Conservation (phyloP, 1,139 yeast genomes). For the Kodamaea sp. region DNA sequence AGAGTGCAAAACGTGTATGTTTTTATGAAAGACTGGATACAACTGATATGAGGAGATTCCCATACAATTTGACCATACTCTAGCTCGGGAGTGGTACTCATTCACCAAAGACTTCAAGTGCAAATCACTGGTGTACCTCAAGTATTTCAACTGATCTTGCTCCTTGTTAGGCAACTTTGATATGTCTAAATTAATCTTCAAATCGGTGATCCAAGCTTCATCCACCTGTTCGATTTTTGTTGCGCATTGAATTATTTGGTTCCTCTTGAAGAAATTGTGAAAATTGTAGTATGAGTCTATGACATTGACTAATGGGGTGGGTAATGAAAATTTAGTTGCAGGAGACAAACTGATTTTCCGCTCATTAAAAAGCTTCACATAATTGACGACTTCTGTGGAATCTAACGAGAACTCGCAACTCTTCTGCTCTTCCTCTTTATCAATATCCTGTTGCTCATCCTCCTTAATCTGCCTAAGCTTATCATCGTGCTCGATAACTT, state of each 20-base stretch:
- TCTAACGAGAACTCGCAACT: slow-evolving; percentile 25
- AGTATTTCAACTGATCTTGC: slow-evolving; percentile 38
- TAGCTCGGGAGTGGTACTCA: slow-evolving; percentile 35
- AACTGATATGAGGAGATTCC: slow-evolving; percentile 42
- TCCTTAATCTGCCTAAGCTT: slow-evolving; percentile 11
- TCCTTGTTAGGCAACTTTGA: slow-evolving; percentile 37
- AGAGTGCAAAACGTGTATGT: slow-evolving; percentile 74
- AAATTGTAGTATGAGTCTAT: slow-evolving; percentile 54
- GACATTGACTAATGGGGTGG: slow-evolving; percentile 58
- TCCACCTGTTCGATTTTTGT: slow-evolving; percentile 21
- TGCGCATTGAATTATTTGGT: slow-evolving; percentile 22
- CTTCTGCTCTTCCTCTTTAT: slow-evolving; percentile 13
- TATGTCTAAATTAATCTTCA: slow-evolving; percentile 28
- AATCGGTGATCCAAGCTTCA: slow-evolving; percentile 26
- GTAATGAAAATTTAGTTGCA: slow-evolving; percentile 66
- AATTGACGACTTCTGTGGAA: slow-evolving; percentile 41
- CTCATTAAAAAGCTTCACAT: slow-evolving; percentile 50
- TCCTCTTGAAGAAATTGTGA: slow-evolving; percentile 31
- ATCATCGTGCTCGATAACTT: slow-evolving; percentile 8
- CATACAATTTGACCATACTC: slow-evolving; percentile 45
- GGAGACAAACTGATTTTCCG: slow-evolving; percentile 74
- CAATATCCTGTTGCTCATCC: slow-evolving; percentile 4
- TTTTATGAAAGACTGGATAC: slow-evolving; percentile 66
- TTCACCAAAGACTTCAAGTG: slow-evolving; percentile 28
- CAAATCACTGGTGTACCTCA: slow-evolving; percentile 36